A percentile compares a stretch with the other conserved stretches of the same genome.
Evolutionary conservation across 106 monocot genomes (phyloP).

Genomic region (Cymbidium sinense): DNA sequence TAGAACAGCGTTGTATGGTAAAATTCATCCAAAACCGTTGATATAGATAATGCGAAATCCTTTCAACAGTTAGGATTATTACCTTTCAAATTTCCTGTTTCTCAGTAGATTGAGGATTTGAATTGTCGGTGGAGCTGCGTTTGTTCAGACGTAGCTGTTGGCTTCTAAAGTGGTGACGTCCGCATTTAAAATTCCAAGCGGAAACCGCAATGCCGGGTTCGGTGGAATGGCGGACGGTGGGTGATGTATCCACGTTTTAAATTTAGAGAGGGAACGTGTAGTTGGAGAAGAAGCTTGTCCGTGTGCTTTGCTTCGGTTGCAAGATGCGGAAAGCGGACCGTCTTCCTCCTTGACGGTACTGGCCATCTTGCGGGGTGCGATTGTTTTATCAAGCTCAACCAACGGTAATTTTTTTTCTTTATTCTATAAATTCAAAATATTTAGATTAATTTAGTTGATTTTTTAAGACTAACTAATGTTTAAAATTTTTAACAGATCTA

Average conservation of each 20-base stretch:
- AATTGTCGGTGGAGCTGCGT: constrained; percentile 3
- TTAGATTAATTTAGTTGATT: no score
- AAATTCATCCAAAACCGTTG: neutral
- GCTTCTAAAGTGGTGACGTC: neutral
- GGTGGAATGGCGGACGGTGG: neutral
- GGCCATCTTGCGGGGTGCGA: no score
- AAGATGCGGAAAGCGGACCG: no score
- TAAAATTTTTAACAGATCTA: no score
- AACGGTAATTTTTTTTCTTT: no score
- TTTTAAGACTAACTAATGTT: no score
- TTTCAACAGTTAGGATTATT: neutral
- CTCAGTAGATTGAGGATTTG: neutral
- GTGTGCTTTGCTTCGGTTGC: no score
- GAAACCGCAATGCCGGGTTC: neutral
- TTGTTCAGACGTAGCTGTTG: neutral
- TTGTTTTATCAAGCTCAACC: no score
- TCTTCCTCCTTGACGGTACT: no score
- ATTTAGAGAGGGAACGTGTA: neutral
- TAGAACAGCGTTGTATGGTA: neutral
- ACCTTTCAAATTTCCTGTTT: neutral
- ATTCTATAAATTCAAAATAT: no score
- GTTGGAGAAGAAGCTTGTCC: no score
- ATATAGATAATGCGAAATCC: no score
- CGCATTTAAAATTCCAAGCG: neutral
- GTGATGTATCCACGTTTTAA: neutral